Conservation (phyloP, 2,329 filamentous ascomycete genomes). For the Alternaria sp. region DNA sequence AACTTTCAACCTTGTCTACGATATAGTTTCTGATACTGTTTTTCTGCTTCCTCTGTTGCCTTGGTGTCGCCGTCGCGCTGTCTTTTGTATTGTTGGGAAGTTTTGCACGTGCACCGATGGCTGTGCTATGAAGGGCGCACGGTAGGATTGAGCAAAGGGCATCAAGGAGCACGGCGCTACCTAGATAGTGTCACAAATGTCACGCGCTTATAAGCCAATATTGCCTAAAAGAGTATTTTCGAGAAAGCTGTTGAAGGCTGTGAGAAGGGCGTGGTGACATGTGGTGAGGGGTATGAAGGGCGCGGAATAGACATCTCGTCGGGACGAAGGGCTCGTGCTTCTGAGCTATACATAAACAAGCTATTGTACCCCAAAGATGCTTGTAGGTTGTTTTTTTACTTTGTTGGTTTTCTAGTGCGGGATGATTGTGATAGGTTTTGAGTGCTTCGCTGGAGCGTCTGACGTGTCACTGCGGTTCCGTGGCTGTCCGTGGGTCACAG, state of each 20-base stretch:
- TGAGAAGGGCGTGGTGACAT: constrained; percentile 3
- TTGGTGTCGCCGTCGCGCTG: neutral
- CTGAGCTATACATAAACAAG: neutral
- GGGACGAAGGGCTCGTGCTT: neutral
- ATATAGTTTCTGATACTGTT: neutral
- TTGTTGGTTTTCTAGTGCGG: too few relatives aligned
- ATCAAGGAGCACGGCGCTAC: neutral
- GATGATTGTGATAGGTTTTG: neutral
- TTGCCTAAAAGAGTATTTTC: neutral
- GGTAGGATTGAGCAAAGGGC: neutral
- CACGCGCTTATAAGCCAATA: neutral
- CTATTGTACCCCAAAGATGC: neutral
- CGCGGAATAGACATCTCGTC: neutral
- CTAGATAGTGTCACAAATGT: neutral
- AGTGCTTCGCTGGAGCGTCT: neutral
- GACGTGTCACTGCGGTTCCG: constrained; percentile 3
- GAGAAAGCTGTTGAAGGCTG: neutral
- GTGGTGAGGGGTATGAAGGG: constrained; percentile 5
- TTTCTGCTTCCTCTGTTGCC: neutral
- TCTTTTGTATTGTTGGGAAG: neutral
- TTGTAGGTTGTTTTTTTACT: neutral
- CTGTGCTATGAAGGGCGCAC: neutral
- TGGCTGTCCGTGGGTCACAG: constrained; percentile 7
- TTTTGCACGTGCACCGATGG: neutral
- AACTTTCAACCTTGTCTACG: neutral